Evolutionary conservation across 1,284 basidiomycete species (phyloP).

Genomic region (Fomitopsis palustris): DNA sequence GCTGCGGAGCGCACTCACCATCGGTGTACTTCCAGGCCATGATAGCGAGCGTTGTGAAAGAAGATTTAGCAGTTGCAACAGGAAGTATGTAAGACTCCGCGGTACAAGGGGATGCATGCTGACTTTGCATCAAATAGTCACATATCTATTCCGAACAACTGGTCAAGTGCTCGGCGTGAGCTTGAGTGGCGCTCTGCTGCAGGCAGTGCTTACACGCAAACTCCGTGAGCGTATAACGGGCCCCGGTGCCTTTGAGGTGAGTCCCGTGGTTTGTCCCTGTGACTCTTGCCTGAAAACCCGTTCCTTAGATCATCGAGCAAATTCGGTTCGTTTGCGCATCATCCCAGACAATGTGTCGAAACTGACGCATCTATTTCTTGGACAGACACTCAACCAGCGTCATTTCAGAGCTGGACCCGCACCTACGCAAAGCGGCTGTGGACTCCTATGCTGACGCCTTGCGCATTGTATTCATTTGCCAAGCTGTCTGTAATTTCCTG

Average conservation of each 20-base stretch:
- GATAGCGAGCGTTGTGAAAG: slow-evolving; percentile 76
- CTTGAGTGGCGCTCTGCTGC: slow-evolving; percentile 77
- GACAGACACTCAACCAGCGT: slow-evolving; percentile 76
- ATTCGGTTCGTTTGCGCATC: slow-evolving; percentile 49
- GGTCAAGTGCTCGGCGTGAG: slow-evolving; percentile 91
- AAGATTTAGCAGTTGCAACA: slow-evolving; percentile 84
- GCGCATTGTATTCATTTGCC: slow-evolving; percentile 82
- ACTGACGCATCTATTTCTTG: background rate
- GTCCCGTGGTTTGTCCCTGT: slow-evolving; percentile 7
- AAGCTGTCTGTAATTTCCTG: slow-evolving; percentile 59
- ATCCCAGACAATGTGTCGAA: background rate
- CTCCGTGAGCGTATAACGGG: slow-evolving; percentile 74
- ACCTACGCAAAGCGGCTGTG: slow-evolving; percentile 65
- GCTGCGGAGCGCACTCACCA: background rate
- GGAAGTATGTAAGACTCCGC: slow-evolving; percentile 59
- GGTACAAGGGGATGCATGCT: background rate
- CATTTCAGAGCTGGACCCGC: slow-evolving; percentile 69
- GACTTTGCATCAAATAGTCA: slow-evolving; percentile 49
- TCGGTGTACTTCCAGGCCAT: slow-evolving; percentile 56
- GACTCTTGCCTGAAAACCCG: background rate
- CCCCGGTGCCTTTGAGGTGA: slow-evolving; percentile 64
- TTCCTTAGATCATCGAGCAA: slow-evolving; percentile 58
- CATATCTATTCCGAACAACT: slow-evolving; percentile 86
- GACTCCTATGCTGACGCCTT: slow-evolving; percentile 83
- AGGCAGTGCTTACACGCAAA: slow-evolving; percentile 68